phyloP scores from a whole-genome alignment of 2,329 filamentous ascomycete genomes.

The Pestalotiopsis fici region DNA sequence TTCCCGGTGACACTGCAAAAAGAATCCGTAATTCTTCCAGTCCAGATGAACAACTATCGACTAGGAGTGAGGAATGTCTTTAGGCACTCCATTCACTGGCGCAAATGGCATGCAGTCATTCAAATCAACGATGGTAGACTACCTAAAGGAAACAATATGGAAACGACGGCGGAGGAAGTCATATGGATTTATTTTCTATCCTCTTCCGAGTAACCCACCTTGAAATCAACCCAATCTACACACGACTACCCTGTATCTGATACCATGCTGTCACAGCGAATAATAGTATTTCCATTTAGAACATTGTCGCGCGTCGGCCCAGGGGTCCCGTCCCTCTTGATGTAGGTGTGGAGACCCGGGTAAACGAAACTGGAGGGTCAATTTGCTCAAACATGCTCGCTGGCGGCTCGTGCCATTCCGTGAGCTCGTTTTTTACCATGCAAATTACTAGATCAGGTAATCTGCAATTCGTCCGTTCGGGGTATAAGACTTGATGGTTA shows the following conservation, averaged over 20 bases:
- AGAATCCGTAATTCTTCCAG: not conserved
- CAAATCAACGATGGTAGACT: too few relatives aligned
- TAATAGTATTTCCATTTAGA: not conserved
- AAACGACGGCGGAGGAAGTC: not conserved
- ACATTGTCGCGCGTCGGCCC: not conserved
- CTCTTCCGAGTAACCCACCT: not conserved
- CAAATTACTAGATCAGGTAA: not conserved
- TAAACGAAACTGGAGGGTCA: not conserved
- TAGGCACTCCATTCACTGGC: too few relatives aligned
- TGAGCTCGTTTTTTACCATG: not conserved
- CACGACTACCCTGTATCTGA: not conserved
- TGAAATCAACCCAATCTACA: not conserved
- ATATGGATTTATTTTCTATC: not conserved
- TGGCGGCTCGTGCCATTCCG: not conserved
- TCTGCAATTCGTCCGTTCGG: not conserved
- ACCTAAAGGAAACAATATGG: too few relatives aligned
- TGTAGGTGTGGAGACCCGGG: not conserved
- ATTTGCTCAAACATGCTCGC: not conserved
- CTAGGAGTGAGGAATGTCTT: too few relatives aligned
- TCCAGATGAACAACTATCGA: not conserved
- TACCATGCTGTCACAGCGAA: not conserved
- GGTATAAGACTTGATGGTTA: not conserved
- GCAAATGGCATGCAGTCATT: too few relatives aligned
- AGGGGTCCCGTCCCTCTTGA: not conserved
- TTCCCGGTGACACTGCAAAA: not conserved